Base-by-base conservation (phyloP, 352 stramenopile genomes). In the Globisporangium megalacanthum region DNA sequence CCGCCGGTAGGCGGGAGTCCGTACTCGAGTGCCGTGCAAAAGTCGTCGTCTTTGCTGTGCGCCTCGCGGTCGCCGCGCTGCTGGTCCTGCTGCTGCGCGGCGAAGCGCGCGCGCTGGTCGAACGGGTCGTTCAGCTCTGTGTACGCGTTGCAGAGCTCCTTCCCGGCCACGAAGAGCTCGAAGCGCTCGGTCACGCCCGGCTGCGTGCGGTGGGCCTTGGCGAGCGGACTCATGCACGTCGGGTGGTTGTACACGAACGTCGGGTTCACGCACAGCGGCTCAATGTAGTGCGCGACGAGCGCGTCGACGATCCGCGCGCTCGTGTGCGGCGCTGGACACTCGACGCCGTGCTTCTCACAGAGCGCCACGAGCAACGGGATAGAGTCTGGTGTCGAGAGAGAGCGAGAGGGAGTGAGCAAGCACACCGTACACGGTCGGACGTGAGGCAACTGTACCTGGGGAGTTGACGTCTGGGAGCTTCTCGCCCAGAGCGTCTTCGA, bases 201-300 rank as follows among this genome's bases (percentile, higher is more conserved):
- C 69, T 98, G 96, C 14, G 89, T 81, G 44, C 96, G 83, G 62
- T 99, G 96, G 49, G 90, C 80, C 68, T 98, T 98, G 31, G 82
- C 80, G 39, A 99, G 70, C 33, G 97, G 96, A 72, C 94, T 99
- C 92, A 99, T 98, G 54, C 98, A 97, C 63, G 94, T 84, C 25
- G 97, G 97, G 69, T 99, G 96, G 66, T 99, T 97, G 58, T 92
- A 98, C 66, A 99, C 90, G 71, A 99, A 99, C 45, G 96, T 98
- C 50, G 97, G 97, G 70, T 98, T 90, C 50, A 97, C 73, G 52
- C 83, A 93, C 66, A 75, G 69, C 14, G 82, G 82, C 70, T 99
- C 97, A 47, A 99, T 79, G 63, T 98, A 99, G 68, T 99, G 91
- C 29, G 91, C 93, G 31, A 99, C 97, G 35, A 99, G 79, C 49